Base-by-base conservation (phyloP, 768 basidiomycete genomes). In the Kockovaella imperatae region DNA sequence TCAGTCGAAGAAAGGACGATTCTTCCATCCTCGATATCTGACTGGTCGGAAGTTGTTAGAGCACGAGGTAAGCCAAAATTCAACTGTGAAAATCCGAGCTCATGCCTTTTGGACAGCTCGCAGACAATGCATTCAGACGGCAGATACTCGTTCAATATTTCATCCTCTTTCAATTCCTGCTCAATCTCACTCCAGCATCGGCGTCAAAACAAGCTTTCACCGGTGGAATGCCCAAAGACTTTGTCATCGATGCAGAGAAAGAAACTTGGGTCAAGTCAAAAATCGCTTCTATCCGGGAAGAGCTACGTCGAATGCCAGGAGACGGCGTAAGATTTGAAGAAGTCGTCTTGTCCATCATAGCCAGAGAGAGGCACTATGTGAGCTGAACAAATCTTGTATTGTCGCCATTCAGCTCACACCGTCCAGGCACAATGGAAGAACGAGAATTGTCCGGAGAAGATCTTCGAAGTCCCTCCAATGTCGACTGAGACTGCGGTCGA, bases 61-160 rank as follows among this genome's bases (percentile, higher is more conserved):
- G 18, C 60, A 67, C 43, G 62, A 67, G 48, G 59, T 64, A 36
- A 36, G 60, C 32, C 26, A 34, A 6, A n/a, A n/a, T n/a, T n/a
- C n/a, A n/a, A n/a, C 23, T 6, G 23, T 20, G n/a, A 17, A 20
- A 11, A 38, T 14, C 23, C n/a, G 15, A 20, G 34, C 25, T 36
- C 36, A 30, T 20, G 25, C 5, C 28, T 3, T 52, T n/a, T n/a
- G n/a, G n/a, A n/a, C n/a, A 64, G 57, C 57, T 67, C n/a, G 56
- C 65, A 3, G 65, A 67, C 39, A 45, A 57, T 6, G 55, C 62
- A 1, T 67, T 67, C 57, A 46, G 65, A 5, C 59, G 65, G 5
- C 65, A 67, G 41, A 64, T 67, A 49, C 56, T 64, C 15, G 59
- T 63, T 21, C 65, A 67, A 50, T 67, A 67, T 39, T 61, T 59